These are phyloP conservation scores for Torulaspora globosa DNA, from an alignment of 1,139 yeast species.

Conservation along the genomic window DNA sequence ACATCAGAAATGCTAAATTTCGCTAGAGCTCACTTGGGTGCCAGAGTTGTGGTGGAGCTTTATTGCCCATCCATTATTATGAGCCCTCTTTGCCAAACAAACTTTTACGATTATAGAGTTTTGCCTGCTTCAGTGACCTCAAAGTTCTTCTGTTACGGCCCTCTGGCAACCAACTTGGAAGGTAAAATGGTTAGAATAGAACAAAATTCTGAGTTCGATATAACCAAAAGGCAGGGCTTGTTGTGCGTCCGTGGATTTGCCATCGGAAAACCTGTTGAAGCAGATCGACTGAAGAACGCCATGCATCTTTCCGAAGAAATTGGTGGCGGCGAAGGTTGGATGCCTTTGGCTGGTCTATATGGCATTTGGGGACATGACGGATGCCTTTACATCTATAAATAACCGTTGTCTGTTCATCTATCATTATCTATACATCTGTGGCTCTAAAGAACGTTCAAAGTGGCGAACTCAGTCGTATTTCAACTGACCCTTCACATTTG, in stretches of 20 bases:
- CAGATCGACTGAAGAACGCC: conserved; percentile 33
- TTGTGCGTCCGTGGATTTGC: conserved; percentile 61
- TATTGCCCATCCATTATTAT: conserved; percentile 44
- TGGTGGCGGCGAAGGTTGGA: conserved; percentile 57
- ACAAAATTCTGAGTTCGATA: conserved; percentile 36
- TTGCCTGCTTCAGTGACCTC: conserved; percentile 33
- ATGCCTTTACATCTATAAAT: conserved; percentile 47
- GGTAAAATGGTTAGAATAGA: conserved; percentile 44
- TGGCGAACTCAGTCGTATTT: conserved; percentile 34
- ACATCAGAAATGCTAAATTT: conserved; percentile 41
- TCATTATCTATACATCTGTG: conserved; percentile 5
- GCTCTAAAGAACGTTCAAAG: background rate
- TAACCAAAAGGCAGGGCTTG: conserved; percentile 46
- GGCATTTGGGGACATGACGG: conserved; percentile 74
- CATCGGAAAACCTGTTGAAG: conserved; percentile 49
- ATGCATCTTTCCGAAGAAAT: conserved; percentile 33
- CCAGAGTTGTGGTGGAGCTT: conserved; percentile 53
- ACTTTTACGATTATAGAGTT: conserved; percentile 59
- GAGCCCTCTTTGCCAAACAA: conserved; percentile 59
- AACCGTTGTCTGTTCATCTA: conserved; percentile 11
- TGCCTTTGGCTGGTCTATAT: conserved; percentile 47
- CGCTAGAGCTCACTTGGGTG: conserved; percentile 46
- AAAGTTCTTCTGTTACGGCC: conserved; percentile 35
- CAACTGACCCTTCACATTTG: conserved; percentile 44
- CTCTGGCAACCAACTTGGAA: conserved; percentile 38